These are phyloP conservation scores for Ceratorhiza oryzae-sativae DNA, from an alignment of 1,284 basidiomycete genomes.

Conservation along the genomic window DNA sequence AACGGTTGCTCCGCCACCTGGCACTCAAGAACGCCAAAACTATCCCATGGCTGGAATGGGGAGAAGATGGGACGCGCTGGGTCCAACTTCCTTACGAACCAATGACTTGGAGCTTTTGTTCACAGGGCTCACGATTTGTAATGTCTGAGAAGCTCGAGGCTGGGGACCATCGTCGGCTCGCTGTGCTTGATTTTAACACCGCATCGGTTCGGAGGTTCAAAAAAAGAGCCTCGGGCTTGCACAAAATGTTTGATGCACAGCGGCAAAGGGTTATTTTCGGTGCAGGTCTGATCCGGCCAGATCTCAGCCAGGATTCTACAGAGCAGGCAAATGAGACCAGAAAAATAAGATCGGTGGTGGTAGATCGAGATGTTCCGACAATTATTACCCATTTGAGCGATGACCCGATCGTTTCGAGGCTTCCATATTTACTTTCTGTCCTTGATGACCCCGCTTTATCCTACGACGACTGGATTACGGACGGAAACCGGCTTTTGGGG, in stretches of 20 bases:
- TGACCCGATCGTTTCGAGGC: neutral
- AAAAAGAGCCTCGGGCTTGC: too few relatives aligned
- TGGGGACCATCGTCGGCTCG: neutral
- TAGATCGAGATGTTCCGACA: neutral
- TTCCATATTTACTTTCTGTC: conserved; percentile 4
- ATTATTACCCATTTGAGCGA: neutral
- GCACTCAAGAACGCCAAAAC: neutral
- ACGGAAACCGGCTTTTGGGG: conserved; percentile 11
- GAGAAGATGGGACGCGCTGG: conserved; percentile 19
- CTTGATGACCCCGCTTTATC: neutral
- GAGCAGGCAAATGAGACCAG: too few relatives aligned
- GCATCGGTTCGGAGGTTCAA: neutral
- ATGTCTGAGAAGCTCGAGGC: too few relatives aligned
- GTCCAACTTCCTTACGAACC: neutral
- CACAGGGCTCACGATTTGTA: conserved; percentile 4
- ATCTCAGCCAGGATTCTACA: too few relatives aligned
- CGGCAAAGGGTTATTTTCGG: too few relatives aligned
- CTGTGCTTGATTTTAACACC: neutral
- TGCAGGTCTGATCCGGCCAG: too few relatives aligned
- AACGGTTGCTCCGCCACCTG: neutral
- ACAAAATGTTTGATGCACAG: too few relatives aligned
- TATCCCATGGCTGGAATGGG: neutral
- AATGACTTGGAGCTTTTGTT: neutral
- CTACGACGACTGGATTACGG: conserved; percentile 12
- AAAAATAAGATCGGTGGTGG: too few relatives aligned